Evolutionary conservation across 768 basidiomycete genomes (phyloP).

Genomic region (Mycena latifolia): DNA sequence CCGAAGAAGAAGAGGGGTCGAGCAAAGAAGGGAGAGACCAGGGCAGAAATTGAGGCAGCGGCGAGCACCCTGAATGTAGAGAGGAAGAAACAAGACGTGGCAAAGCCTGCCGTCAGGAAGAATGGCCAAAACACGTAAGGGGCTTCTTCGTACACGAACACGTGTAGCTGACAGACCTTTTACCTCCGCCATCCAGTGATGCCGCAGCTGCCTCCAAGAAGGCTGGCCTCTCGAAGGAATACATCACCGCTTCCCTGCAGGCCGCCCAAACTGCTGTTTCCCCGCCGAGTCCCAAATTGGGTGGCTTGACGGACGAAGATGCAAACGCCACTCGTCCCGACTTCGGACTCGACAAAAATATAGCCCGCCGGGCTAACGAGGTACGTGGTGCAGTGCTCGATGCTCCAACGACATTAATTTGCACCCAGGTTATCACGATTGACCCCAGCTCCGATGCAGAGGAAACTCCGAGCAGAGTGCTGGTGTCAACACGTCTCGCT

Average conservation of each 20-base stretch:
- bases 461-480: conserved; percentile 14
- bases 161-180: too few species aligned
- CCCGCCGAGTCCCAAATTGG: not conserved
- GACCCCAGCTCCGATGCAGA: not conserved
- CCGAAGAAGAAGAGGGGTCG: too few species aligned
- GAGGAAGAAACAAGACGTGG: too few species aligned
- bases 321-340: not conserved
- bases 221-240: not conserved
- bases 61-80: too few species aligned
- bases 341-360: not conserved
- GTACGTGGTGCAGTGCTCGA: not conserved
- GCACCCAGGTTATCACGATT: not conserved
- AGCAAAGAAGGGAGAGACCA: too few species aligned
- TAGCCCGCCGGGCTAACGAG: not conserved
- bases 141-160: not conserved
- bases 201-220: not conserved
- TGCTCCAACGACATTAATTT: too few species aligned
- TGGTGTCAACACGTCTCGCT: too few species aligned
- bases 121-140: not conserved
- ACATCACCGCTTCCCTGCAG: not conserved
- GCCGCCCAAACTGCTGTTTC: too few species aligned
- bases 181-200: not conserved
- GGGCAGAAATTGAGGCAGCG: too few species aligned
- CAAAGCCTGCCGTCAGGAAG: not conserved
- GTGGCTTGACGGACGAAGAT: not conserved